A percentile compares a stretch with the other conserved stretches of the same genome.
phyloP scores from a whole-genome alignment of 2,329 filamentous ascomycete species.

The Cladosporium sp. region DNA sequence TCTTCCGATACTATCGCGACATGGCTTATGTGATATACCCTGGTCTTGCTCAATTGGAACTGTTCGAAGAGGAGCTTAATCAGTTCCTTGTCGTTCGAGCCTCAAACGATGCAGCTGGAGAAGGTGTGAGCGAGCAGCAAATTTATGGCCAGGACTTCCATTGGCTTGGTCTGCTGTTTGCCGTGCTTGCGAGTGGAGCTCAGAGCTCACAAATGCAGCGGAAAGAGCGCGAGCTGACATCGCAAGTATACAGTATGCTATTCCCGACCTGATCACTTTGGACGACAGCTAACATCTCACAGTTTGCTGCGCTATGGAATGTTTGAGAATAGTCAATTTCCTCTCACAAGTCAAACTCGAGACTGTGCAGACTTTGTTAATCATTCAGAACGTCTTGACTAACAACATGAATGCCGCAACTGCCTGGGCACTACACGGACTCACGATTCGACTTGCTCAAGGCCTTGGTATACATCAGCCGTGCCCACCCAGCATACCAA shows the following conservation, averaged over 20 bases:
- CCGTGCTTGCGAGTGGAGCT: conserved; percentile 59
- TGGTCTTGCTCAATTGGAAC: conserved; percentile 53
- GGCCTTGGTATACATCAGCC: conserved; percentile 58
- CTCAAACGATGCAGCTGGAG: conserved; percentile 35
- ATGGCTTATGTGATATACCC: conserved; percentile 59
- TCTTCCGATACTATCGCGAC: conserved; percentile 56
- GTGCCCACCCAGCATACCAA: conserved; percentile 50
- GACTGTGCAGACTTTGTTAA: conserved; percentile 58
- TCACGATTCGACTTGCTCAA: conserved; percentile 58
- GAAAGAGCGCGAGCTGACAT: conserved; percentile 59
- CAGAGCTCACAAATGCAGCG: conserved; percentile 56
- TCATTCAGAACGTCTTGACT: conserved; percentile 53
- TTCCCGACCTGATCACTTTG: neutral
- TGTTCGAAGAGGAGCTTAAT: conserved; percentile 53
- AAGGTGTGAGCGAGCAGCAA: conserved; percentile 49
- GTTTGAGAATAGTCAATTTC: conserved; percentile 61
- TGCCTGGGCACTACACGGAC: conserved; percentile 57
- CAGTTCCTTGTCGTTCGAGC: conserved; percentile 51
- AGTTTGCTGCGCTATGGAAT: conserved; percentile 64
- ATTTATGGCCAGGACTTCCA: conserved; percentile 57
- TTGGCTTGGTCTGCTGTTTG: conserved; percentile 58
- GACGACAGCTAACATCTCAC: conserved; percentile 26
- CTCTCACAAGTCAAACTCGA: conserved; percentile 58
- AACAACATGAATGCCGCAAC: conserved; percentile 54
- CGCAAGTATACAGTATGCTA: conserved; percentile 56